Percentiles rank a stretch among this genome's conserved stretches.
phyloP scores from a whole-genome alignment of 768 basidiomycete species.

The Amylocystis lapponica region DNA sequence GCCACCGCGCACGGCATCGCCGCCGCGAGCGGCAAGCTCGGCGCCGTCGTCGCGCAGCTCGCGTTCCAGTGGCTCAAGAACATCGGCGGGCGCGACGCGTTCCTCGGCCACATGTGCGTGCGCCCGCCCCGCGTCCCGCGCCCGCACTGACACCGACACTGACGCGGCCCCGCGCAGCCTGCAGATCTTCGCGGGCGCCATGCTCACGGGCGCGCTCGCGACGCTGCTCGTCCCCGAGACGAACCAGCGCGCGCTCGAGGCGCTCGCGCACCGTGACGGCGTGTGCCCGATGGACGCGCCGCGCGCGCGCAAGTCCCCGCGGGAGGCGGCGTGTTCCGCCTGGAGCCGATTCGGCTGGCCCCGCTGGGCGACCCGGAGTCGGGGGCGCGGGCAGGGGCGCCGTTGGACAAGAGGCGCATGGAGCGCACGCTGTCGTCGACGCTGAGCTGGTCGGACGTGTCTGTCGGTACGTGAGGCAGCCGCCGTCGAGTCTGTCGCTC shows the following conservation, averaged over 20 bases:
- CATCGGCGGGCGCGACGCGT: constrained; percentile 26
- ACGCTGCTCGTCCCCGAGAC: constrained; percentile 41
- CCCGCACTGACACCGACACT: background rate
- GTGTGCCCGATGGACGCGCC: too few species aligned
- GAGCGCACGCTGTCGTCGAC: too few species aligned
- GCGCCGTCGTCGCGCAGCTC: constrained; percentile 36
- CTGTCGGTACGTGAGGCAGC: too few species aligned
- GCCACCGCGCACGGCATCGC: constrained; percentile 39
- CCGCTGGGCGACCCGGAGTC: too few species aligned
- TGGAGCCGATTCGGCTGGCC: too few species aligned
- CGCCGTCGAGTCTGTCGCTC: too few species aligned
- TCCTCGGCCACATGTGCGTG: constrained; percentile 29
- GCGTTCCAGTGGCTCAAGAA: constrained; percentile 33
- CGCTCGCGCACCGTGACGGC: constrained; percentile 33
- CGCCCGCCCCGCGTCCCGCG: background rate
- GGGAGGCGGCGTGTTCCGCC: too few species aligned
- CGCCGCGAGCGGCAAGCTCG: constrained; percentile 39
- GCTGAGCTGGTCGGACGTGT: too few species aligned
- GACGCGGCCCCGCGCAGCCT: constrained; percentile 19
- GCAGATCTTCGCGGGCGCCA: constrained; percentile 43
- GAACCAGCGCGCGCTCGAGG: constrained; percentile 29
- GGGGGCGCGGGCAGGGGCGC: too few species aligned
- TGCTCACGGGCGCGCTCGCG: constrained; percentile 36
- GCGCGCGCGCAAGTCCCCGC: too few species aligned
- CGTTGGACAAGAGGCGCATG: too few species aligned